Conservation (phyloP, 805 yeast species). For the Saccharomycopsis schoenii region DNA sequence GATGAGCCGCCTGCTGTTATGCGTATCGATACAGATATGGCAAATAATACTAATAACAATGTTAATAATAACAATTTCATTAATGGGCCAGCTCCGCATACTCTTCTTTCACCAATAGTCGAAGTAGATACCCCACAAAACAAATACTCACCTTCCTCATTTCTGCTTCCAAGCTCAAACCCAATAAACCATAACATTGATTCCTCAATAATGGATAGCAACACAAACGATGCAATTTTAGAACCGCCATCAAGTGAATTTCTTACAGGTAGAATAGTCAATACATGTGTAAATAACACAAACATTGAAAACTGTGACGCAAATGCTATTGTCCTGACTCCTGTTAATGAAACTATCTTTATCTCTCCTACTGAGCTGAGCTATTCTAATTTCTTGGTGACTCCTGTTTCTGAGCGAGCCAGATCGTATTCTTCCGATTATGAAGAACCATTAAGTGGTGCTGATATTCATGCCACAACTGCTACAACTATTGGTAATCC, state of each 20-base stretch:
- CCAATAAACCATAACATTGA: neutral
- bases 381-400: neutral
- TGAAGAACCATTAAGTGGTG: neutral
- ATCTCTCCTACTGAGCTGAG: neutral
- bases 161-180: neutral
- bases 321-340: neutral
- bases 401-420: neutral
- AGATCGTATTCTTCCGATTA: neutral
- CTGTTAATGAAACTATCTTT: neutral
- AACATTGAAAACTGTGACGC: neutral
- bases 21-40: neutral
- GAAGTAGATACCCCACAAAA: neutral
- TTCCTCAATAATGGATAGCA: neutral
- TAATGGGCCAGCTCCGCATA: neutral
- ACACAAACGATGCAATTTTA: neutral
- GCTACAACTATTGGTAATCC: neutral
- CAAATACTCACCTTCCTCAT: neutral
- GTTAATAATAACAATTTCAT: neutral
- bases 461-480: neutral
- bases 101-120: neutral
- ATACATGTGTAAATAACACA: neutral
- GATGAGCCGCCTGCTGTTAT: neutral
- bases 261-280: neutral
- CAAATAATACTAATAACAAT: neutral
- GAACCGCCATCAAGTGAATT: neutral